Conservation (phyloP, 345 rosid genomes). For the Cardiospermum halicacabum region DNA sequence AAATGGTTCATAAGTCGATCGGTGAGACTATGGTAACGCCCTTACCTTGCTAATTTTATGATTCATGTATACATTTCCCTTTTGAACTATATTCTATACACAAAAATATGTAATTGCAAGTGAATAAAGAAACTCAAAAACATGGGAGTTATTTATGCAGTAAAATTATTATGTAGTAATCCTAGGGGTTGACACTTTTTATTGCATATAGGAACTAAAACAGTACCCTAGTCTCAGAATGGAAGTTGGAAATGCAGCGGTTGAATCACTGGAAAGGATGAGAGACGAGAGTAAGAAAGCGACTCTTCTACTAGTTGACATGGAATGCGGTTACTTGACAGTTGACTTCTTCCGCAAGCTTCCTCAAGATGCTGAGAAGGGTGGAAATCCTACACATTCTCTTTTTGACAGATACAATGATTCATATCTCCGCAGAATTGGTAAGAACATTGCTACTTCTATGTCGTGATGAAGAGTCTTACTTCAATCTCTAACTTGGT, state of each 20-base stretch:
- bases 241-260: constrained; percentile 79
- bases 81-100: background rate
- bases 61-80: background rate
- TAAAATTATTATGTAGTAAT: background rate
- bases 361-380: constrained; percentile 93
- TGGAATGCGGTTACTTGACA: constrained; percentile 89
- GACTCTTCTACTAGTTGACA: constrained; percentile 80
- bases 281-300: constrained; percentile 90
- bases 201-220: constrained; percentile 63
- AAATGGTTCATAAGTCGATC: constrained; percentile 74
- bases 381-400: constrained; percentile 93
- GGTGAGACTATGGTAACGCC: constrained; percentile 56
- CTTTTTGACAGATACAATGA: constrained; percentile 85
- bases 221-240: constrained; percentile 87
- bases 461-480: background rate
- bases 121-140: background rate
- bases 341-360: constrained; percentile 96
- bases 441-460: constrained; percentile 28
- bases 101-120: background rate
- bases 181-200: background rate
- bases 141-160: background rate
- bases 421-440: constrained; percentile 75
- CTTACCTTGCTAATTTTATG: constrained; percentile 2
- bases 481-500: background rate
- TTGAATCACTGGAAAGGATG: constrained; percentile 83